Percentiles rank a stretch among this genome's conserved stretches.
phyloP scores from a whole-genome alignment of 2,329 filamentous ascomycete genomes.

The Botryosphaeria dothidea region DNA sequence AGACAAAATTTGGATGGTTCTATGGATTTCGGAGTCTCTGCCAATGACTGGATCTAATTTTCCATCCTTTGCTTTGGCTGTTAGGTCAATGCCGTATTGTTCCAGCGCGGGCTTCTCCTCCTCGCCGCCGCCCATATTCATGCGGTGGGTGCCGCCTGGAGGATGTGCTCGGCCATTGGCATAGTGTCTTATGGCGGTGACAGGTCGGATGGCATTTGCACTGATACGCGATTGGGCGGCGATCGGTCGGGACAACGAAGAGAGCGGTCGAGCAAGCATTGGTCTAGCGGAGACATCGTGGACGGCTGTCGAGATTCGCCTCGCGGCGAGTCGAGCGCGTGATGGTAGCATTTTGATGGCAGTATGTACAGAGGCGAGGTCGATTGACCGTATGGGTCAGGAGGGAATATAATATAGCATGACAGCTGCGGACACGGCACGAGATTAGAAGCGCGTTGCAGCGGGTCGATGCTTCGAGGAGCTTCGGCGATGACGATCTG shows the following conservation, averaged over 20 bases:
- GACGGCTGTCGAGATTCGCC: conserved; percentile 32
- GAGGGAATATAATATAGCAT: conserved; percentile 5
- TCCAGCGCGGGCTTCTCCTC: conserved; percentile 84
- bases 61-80: conserved; percentile 77
- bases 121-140: conserved; percentile 74
- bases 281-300: conserved; percentile 3
- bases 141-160: conserved; percentile 88
- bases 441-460: not conserved
- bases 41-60: conserved; percentile 97
- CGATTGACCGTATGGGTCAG: not conserved
- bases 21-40: conserved; percentile 84
- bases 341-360: conserved; percentile 35
- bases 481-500: conserved; percentile 16
- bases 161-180: conserved; percentile 69
- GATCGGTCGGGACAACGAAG: conserved; percentile 23
- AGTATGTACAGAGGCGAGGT: not conserved
- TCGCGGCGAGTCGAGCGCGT: conserved; percentile 36
- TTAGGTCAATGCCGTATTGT: conserved; percentile 88
- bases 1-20: conserved; percentile 92
- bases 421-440: not conserved
- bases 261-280: not conserved
- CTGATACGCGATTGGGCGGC: conserved; percentile 26
- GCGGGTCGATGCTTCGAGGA: conserved; percentile 18
- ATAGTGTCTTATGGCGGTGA: conserved; percentile 54
- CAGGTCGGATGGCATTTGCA: conserved; percentile 22